Evolutionary conservation across 768 basidiomycete species (phyloP), one percentile per base, ranked within the genome.

Genomic region (Exidia glandulosa): DNA sequence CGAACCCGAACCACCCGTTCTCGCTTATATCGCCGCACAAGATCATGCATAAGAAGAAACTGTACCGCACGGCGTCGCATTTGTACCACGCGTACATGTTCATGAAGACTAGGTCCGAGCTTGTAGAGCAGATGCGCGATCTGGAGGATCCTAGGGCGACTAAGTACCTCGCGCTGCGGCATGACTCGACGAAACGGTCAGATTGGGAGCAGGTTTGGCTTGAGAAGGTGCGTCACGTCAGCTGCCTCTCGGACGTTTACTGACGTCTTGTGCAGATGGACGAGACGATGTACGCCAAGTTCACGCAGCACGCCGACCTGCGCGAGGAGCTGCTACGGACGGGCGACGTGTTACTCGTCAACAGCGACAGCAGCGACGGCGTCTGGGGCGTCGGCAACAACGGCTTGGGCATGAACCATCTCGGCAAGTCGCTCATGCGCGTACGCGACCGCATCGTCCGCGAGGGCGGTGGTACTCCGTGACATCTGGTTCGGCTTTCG

Each of bases 21-120:
- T 72, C 87, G 68, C 87, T 83, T 65, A 81, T 84, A 64, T 88
- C 89, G 1, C 79, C 75, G 1, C 82, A 88, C 64, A 76, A 75
- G 3, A 78, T 92, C 25, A 59, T 82, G 58, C 84, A 82, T 68
- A 68, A 75, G 34, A 75, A 81, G 32, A 74, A 73, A 58, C 69
- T 71, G 45, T 92, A 84, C 64, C 86, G 86, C 2, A 86, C 82
- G 2, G 89, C 85, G 10, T 70, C 83, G 65, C 89, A 91, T 64
- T 76, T 91, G n/a, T 79, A 82, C 58, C 87, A 91, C 70, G 87
- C 88, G 9, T 73, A 87, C 66, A 87, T 87, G 68, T 91, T 83
- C 69, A 66, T 82, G 36, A 75, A 76, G 2, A 69, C 74, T 25
- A 73, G 74, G 2, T 81, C 79, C 0, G 77, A 79, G 0, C 64